Evolutionary conservation across 495 filamentous ascomycete species (phyloP), one percentile per base, ranked within the genome.

Genomic region (Thozetella sp.): DNA sequence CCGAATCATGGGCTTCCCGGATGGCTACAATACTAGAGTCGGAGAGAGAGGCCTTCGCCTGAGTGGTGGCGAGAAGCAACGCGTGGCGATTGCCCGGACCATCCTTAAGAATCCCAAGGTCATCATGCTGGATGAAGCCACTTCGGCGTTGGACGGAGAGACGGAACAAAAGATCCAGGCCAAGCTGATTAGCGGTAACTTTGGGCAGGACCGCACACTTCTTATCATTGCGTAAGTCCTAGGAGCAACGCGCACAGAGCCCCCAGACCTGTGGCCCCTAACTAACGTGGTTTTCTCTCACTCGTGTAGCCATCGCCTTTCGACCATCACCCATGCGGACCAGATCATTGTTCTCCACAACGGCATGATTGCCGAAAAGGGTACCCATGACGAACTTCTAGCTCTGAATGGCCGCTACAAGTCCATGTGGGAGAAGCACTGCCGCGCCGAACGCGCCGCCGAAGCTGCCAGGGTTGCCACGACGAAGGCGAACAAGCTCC

Each of bases 81-180:
- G 93, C 25, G 91, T 97, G 30, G 93, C 93, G 10, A 97, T 97
- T 67, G 93, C 93, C 51, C 88, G 93, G 37, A 96, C 93, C 20
- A 95, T 97, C 58, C 80, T 97, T 55, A 97, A 97, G 73, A 88
- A 96, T 63, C 93, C 93, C 25, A 88, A 89, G 26, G 93, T 97
- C 62, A 95, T 97, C 69, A 88, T 97, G 60, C 79, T 97, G n/a
- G 93, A 97, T 69, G 93, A 97, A 73, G 93, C 93, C 12, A 97
- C 93, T 1, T 93, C 93, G 20, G 93, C 93, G 3, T 81, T 97
- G 22, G 93, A 97, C 65, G 93, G 91, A 1, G 91, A 93, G 61
- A 97, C 93, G 2, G 93, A 97, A 72, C 90, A 95, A 68, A 87
- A 95, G 67, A 97, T 97, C 55, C 94, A 97, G 68, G 80, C 83